Base-by-base conservation (phyloP, 805 yeast species). In the Kodamaea neixiangensis region DNA sequence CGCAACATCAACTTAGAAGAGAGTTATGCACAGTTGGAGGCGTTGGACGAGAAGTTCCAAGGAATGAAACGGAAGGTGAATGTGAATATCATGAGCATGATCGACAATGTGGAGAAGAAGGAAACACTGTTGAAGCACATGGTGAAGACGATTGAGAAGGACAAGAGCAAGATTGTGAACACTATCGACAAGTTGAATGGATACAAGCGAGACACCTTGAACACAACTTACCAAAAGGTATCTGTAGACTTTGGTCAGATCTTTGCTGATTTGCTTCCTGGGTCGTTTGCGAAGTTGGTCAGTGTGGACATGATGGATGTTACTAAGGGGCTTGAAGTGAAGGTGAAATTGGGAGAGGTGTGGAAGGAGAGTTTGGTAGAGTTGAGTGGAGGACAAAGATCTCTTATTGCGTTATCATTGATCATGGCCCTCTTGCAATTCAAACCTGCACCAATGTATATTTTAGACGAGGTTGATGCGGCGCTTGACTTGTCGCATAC, bases 371-470 rank as follows among this genome's bases (percentile, higher is more conserved):
- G 96, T 61, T 77, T 94, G 54, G 96, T 91, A 9, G 99, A 94
- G 69, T 76, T 94, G 42, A 89, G 97, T 5, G 99, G 99, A 50
- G 99, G 99, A 15, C 99, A 94, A 68, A 73, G 98, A 58, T 94
- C 98, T 1, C 79, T 96, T 56, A 89, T 93, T 56, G 99, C 99
- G 0, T 73, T 94, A 50, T 89, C 98, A 2, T 75, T 93, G 59
- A 94, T 94, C 59, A 80, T 93, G 83, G 97, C 98, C 0, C 75
- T 94, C 54, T 74, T 94, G 46, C 96, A 91, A 67, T 93, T 88
- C 75, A 89, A 91, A 66, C 99, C 99, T 4, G 99, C 99, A 1
- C 99, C 99, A 6, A 89, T 94, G 96, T 94, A 94, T 64, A 93
- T 94, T 58, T 74, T 94, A 51, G 99, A 94, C 70, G 99, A 94